Conservation (phyloP, 768 basidiomycete genomes). For the Kwoniella pini region DNA sequence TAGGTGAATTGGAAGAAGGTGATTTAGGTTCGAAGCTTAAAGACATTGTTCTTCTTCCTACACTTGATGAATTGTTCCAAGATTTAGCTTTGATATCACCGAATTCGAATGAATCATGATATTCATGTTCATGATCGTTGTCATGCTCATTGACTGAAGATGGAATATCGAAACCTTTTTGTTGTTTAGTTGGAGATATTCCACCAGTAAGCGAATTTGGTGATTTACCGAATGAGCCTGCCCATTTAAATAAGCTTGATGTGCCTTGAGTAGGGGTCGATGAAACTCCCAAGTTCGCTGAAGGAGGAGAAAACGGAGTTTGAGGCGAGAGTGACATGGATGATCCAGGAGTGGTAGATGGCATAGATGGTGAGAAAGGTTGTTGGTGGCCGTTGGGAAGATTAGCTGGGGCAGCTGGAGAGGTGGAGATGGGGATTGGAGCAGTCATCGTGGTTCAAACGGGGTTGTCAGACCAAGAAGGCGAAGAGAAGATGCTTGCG, state of each 20-base stretch:
- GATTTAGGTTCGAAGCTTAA: background rate
- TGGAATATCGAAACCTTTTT: constrained; percentile 28
- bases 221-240: constrained; percentile 35
- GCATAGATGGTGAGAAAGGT: constrained; percentile 5
- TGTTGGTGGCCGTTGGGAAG: constrained; percentile 4
- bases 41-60: constrained; percentile 33
- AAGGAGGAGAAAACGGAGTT: constrained; percentile 24
- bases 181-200: constrained; percentile 2
- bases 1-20: constrained; percentile 7
- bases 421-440: constrained; percentile 30
- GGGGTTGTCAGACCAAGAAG: too few relatives aligned
- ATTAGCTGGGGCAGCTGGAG: background rate
- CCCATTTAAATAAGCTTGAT: constrained; percentile 37
- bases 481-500: too few relatives aligned
- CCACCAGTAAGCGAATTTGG: constrained; percentile 7
- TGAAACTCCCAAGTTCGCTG: constrained; percentile 7
- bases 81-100: constrained; percentile 37
- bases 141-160: background rate
- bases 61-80: constrained; percentile 20
- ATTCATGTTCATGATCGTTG: constrained; percentile 36
- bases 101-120: constrained; percentile 48
- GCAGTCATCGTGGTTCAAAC: constrained; percentile 17
- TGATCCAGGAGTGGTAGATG: constrained; percentile 21
- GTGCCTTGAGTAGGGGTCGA: constrained; percentile 17
- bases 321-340: constrained; percentile 38